Base-by-base conservation (phyloP, 257 asterid genomes). In the Salvia hispanica region DNA sequence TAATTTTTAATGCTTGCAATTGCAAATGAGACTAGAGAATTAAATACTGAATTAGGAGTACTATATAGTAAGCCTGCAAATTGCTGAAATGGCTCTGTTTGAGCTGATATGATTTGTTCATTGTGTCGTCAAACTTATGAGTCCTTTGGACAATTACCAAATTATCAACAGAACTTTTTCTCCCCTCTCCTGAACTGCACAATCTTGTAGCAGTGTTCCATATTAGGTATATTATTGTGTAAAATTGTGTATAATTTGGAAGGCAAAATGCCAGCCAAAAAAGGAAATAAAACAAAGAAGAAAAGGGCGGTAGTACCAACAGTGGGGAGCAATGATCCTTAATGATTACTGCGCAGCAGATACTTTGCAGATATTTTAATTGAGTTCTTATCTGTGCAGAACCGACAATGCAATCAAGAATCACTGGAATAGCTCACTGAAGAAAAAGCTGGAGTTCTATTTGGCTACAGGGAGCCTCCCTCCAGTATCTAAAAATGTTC, bases 341-440 rank as follows among this genome's bases (percentile, higher is more conserved):
- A 12, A 11, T 74, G 28, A 39, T 43, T n/a, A 66, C 44, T 15
- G 61, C 6, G 2, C 12, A 47, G 18, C 34, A 56, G 2, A 18
- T 61, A 42, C 67, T 67, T 33, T 58, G 25, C 16, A 39, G 63
- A 43, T 57, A 47, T 48, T 47, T 18, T 68, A 60, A 77, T 69
- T 60, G 44, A 51, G 70, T 62, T 69, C 60, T 64, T 31, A 59
- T 60, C 62, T 33, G n/a, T 75, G 81, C 92, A 93, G 99, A 88
- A 90, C 99, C 34, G 96, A 93, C 72, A 93, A 93, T 78, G 90
- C 96, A 70, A 91, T 93, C 81, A 93, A 93, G 92, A 93, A 93
- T 83, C 99, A 93, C 74, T 93, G 99, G 99, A 93, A 93, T 71
- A 93, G 99, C 82, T 93, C 97, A 75, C 75, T 93, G 76, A 93